Evolutionary conservation across 192 early-diverging fungal species (phyloP), one percentile per base, ranked within the genome.

Genomic region (Backusella liffmaniae): DNA sequence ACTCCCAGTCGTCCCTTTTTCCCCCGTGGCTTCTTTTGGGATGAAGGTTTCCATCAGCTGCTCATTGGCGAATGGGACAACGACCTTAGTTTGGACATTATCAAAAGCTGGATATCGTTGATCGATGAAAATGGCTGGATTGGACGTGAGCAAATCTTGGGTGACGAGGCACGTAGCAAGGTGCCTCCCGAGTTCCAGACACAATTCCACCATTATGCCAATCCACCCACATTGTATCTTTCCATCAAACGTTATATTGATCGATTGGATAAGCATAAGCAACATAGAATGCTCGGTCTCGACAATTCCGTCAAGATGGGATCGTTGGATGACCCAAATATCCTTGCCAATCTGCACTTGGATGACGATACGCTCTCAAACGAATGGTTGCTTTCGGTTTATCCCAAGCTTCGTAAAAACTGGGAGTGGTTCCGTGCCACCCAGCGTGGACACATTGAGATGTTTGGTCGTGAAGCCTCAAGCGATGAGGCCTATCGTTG

Each of bases 21-120:
- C 79, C 96, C 97, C 56, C 87, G 97, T 36, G 97, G 97, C n/a
- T 98, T 97, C 71, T 88, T 96, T 46, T 98, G 97, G 93, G 97
- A 98, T 81, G 95, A 96, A 81, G 97, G 97, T 0, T 98, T 97
- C 80, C 95, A 96, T 74, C 90, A 95, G 75, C 83, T 93, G 3
- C 79, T 98, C 10, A 84, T 98, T 68, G 91, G 93, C 1, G 86
- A 86, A 56, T 98, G 94, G 93, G 95, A 98, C 76, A 91, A 90
- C 74, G 94, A 95, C 77, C 82, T 98, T 73, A 92, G 95, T 76
- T 73, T 96, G 37, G 94, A 96, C 23, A 87, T 97, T 23, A 87
- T 97, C 41, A 84, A 85, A 44, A 90, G 90, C 78, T 98, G 96
- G 97, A 84, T 86, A 46, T 73, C 79, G 44, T 85, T 91, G 74